Base-by-base conservation (phyloP, 768 basidiomycete species). In the Chalciporus chontae region DNA sequence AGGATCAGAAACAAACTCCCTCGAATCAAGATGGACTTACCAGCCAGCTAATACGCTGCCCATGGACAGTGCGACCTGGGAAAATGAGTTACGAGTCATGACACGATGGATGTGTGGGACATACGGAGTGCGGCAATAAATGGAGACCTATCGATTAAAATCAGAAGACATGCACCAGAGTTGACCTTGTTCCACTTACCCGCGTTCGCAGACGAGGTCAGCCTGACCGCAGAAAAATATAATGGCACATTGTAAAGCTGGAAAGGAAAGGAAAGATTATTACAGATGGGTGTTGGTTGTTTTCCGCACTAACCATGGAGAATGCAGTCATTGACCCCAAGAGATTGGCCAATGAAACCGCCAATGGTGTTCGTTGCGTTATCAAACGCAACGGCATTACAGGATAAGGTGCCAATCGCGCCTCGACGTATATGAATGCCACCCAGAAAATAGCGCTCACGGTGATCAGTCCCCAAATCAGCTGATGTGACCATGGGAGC, bases 1-100 rank as follows among this genome's bases (percentile, higher is more conserved):
- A 44, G 17, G 34, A 27, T 54, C 38, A 55, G 27, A 48, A 51
- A 44, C 1, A 6, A 31, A 15, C 8, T 40, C 49, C 14, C 47
- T 49, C 45, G 43, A 45, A 40, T 47, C 36, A 45, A 34, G 15
- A 43, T 48, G 48, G 24, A 71, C 79, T 58, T 66, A 87, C 84
- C 85, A 94, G 59, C 95, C 95, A 37, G 91, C 90, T 43, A 85
- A 75, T 27, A 99, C 77, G 54, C 92, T 94, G 19, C 95, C 95
- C 1, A 77, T 72, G 3, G 93, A 87, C 47, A 96, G 77, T 43
- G 88, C 84, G 54, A 89, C 69, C 87, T 93, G 63, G 43, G 47
- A 48, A 58, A 49, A 47, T 55, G 24, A 58, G 55, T 40, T 47
- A 57, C 37, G 54, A 43, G 23, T 48, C 23, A 54, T 42, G 29